Evolutionary conservation across 306 rosid genomes (phyloP).

Genomic region (Cicer bijugum): DNA sequence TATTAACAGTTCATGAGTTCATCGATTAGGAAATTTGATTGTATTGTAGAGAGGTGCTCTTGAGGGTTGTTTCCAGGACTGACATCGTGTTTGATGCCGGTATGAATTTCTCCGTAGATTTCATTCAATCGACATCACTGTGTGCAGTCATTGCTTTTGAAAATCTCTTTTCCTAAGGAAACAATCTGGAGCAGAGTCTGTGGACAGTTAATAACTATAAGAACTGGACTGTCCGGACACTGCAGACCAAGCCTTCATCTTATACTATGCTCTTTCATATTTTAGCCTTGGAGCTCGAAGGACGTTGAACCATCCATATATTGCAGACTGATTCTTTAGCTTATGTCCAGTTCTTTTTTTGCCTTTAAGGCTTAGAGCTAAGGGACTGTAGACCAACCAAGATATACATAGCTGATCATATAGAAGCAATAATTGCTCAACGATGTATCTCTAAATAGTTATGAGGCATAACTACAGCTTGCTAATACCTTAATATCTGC

Average conservation of each 20-base stretch:
- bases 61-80: constrained; percentile 14
- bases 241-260: neutral
- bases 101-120: neutral
- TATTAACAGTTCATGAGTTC: neutral
- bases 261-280: neutral
- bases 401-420: neutral
- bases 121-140: neutral
- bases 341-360: neutral
- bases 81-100: constrained; percentile 4
- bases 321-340: neutral
- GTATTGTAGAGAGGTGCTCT: neutral
- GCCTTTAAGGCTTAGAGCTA: neutral
- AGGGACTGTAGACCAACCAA: neutral
- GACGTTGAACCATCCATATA: neutral
- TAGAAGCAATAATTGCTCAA: neutral
- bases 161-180: neutral
- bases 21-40: constrained; percentile 15
- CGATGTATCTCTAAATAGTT: neutral
- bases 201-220: neutral
- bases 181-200: neutral
- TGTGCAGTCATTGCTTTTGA: constrained; percentile 7
- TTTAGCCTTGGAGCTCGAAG: neutral
- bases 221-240: constrained; percentile 18
- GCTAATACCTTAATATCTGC: neutral
- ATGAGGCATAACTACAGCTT: neutral